Base-by-base conservation (phyloP, 176 grass and related monocot genomes). In the Cymbopogon citratus region DNA sequence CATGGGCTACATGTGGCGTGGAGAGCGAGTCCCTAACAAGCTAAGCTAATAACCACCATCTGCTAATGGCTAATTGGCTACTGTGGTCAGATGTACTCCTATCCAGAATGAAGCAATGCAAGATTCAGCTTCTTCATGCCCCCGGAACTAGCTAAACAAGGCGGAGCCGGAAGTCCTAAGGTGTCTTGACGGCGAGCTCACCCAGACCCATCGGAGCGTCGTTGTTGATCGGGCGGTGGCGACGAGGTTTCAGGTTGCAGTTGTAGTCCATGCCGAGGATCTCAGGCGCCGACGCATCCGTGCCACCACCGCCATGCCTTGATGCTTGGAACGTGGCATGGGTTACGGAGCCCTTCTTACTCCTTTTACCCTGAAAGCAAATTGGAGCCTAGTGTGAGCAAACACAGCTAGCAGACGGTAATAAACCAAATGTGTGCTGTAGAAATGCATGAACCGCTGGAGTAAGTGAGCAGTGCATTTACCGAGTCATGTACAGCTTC, bases 221-320 rank as follows among this genome's bases (percentile, higher is more conserved):
- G 36, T 92, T 94, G 83, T 92, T 85, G 69, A 92, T 87, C n/a
- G 92, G 90, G 9, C 56, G 78, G n/a, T 83, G 90, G 60, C 66
- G 75, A 21, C 29, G 82, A 3, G 63, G 44, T 3, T n/a, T 18
- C 34, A 6, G 3, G 43, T 26, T 67, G 44, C 1, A 6, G 26
- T 63, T 36, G 85, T 94, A 92, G 78, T 94, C 92, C 79, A 36
- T 83, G 43, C 48, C 21, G 67, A 88, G 52, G 74, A 92, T 60
- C 21, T 78, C 85, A n/a, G 68, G 76, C 46, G 66, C 67, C 65
- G 61, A 28, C 13, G 66, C 51, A 9, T 63, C 77, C 6, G 71
- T n/a, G 2, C 25, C 39, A 0, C 56, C 69, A 3, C 10, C 60
- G 61, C 60, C 61, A 28, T 72, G 71, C 59, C 19, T 64, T 69